Conservation (phyloP, 1,284 basidiomycete species). For the Sphaerobolus stellatus region DNA sequence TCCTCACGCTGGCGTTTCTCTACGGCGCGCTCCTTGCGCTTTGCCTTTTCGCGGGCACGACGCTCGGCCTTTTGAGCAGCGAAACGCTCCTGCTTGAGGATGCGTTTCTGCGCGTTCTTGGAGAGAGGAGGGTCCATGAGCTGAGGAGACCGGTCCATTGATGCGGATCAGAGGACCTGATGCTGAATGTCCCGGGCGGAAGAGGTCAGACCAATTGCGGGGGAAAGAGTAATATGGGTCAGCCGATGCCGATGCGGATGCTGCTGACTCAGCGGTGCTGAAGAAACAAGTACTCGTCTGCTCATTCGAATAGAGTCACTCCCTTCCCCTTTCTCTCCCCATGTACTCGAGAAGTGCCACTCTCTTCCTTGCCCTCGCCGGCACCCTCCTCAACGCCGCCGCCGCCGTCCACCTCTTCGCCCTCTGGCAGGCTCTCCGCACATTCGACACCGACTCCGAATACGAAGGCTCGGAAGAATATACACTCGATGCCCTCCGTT, state of each 20-base stretch:
- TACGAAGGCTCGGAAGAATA: conserved; percentile 64
- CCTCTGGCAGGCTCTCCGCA: conserved; percentile 57
- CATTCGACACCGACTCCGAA: conserved; percentile 69
- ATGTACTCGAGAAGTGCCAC: conserved; percentile 47
- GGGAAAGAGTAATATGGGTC: neutral
- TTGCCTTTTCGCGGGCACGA: conserved; percentile 71
- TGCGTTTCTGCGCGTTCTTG: conserved; percentile 80
- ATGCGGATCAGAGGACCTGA: conserved; percentile 25
- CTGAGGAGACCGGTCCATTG: conserved; percentile 18
- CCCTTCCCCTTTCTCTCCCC: neutral
- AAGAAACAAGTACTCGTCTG: neutral
- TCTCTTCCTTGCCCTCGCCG: conserved; percentile 54
- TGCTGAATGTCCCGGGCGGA: conserved; percentile 5
- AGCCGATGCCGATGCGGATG: neutral
- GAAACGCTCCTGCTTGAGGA: conserved; percentile 62
- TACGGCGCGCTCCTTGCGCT: conserved; percentile 57
- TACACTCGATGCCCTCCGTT: conserved; percentile 57
- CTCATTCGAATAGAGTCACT: too few species aligned
- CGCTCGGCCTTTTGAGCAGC: conserved; percentile 74
- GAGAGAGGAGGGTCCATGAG: conserved; percentile 44
- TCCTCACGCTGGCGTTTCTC: conserved; percentile 49
- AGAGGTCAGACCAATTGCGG: neutral
- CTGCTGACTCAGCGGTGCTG: neutral
- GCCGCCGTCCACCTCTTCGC: conserved; percentile 56
- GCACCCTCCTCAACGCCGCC: conserved; percentile 52